Evolutionary conservation across 2,329 filamentous ascomycete genomes (phyloP).

Genomic region (Chaetomiaceae sp.): DNA sequence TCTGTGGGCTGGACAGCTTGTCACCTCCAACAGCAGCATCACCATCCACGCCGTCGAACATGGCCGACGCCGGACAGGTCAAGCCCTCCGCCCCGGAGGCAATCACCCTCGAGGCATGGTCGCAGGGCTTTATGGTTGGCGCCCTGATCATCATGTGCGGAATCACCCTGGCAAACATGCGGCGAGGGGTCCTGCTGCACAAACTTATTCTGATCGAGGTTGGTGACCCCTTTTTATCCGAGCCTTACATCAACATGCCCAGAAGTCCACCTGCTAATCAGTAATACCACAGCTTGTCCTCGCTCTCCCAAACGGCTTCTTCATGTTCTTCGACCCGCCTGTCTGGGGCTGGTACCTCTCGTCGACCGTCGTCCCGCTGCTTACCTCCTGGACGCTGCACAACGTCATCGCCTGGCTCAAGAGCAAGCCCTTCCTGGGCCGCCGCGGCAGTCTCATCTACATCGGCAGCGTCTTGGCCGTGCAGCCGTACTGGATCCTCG

Average conservation of each 20-base stretch:
- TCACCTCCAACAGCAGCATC: background rate
- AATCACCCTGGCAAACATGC: slow-evolving; percentile 48
- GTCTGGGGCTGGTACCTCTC: slow-evolving; percentile 62
- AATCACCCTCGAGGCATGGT: slow-evolving; percentile 40
- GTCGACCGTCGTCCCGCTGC: slow-evolving; percentile 55
- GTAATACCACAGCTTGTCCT: slow-evolving; percentile 36
- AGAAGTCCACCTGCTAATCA: background rate
- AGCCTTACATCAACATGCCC: background rate
- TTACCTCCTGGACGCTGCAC: slow-evolving; percentile 60
- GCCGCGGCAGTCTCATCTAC: slow-evolving; percentile 48
- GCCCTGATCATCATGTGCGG: slow-evolving; percentile 45
- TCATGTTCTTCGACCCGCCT: slow-evolving; percentile 49
- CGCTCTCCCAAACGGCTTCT: slow-evolving; percentile 54
- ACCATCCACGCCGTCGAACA: slow-evolving; percentile 2
- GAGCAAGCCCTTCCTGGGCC: slow-evolving; percentile 55
- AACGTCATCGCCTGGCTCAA: slow-evolving; percentile 67
- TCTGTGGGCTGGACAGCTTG: too few relatives aligned
- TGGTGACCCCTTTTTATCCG: background rate
- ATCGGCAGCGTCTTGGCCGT: slow-evolving; percentile 54
- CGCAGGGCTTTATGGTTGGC: slow-evolving; percentile 46
- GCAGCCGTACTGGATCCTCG: slow-evolving; percentile 61
- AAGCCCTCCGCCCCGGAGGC: slow-evolving; percentile 2
- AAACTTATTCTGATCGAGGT: slow-evolving; percentile 44
- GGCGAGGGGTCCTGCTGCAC: slow-evolving; percentile 42
- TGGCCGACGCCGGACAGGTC: background rate